Evolutionary conservation across 768 basidiomycete species (phyloP).

Genomic region (Suillus luteus): DNA sequence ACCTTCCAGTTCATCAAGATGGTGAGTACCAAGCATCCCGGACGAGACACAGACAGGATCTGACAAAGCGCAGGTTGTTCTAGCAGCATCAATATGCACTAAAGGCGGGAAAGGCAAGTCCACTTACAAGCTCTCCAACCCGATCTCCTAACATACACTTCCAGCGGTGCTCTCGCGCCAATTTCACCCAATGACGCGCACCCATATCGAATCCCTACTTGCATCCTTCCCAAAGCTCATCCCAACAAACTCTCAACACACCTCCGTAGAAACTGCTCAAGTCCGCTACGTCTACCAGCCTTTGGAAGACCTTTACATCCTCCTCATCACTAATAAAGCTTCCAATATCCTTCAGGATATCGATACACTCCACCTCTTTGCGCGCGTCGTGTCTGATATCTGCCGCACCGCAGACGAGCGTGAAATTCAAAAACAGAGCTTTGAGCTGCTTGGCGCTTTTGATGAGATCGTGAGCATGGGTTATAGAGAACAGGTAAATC

Average conservation of each 20-base stretch:
- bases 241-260: constrained; percentile 91
- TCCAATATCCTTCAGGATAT: constrained; percentile 99
- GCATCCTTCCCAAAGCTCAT: constrained; percentile 98
- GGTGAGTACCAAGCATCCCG: neutral
- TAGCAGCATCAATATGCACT: constrained; percentile 94
- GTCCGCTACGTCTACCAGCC: constrained; percentile 98
- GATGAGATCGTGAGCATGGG: constrained; percentile 96
- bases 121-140: neutral
- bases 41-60: neutral
- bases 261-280: constrained; percentile 93
- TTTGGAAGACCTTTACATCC: constrained; percentile 93
- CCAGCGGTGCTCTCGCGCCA: constrained; percentile 94
- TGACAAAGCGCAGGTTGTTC: constrained; percentile 64
- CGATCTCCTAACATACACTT: constrained; percentile 8
- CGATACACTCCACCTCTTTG: constrained; percentile 91
- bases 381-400: constrained; percentile 90
- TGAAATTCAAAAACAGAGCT: constrained; percentile 87
- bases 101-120: constrained; percentile 87
- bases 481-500: constrained; percentile 74
- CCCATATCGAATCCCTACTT: constrained; percentile 92
- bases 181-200: constrained; percentile 89
- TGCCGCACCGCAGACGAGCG: constrained; percentile 85
- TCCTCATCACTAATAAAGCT: constrained; percentile 97
- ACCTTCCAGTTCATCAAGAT: neutral
- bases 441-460: constrained; percentile 93